Conservation (phyloP, 768 basidiomycete genomes). For the Udeniomyces megalosporus region DNA sequence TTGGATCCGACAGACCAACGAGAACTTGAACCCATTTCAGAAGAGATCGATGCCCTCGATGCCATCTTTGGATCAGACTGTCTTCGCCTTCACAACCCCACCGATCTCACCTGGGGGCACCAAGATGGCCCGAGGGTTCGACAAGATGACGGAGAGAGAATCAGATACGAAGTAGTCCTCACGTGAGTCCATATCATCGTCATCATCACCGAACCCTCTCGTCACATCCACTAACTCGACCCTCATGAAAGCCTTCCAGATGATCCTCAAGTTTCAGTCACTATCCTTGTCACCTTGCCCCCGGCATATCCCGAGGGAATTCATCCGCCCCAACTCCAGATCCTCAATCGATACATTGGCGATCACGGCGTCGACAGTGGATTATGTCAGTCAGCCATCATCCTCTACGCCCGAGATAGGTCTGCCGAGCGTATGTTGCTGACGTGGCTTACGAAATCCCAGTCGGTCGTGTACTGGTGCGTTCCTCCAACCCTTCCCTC, state of each 20-base stretch:
- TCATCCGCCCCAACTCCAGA: constrained; percentile 59
- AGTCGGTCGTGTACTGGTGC: constrained; percentile 42
- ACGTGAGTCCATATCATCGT: constrained; percentile 5
- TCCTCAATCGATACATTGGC: constrained; percentile 68
- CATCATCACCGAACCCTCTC: too few relatives aligned
- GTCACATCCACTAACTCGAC: background rate
- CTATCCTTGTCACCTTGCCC: constrained; percentile 32
- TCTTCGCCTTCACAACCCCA: constrained; percentile 3
- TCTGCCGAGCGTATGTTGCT: too few relatives aligned
- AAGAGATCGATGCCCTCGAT: constrained; percentile 13
- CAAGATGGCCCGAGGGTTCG: background rate
- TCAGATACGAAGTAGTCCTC: constrained; percentile 5
- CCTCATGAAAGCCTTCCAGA: background rate
- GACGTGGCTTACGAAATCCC: too few relatives aligned
- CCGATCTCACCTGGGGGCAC: background rate
- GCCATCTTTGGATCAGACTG: constrained; percentile 11
- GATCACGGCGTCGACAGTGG: constrained; percentile 54
- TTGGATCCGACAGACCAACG: background rate
- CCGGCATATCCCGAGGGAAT: constrained; percentile 44
- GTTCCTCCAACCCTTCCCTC: too few relatives aligned
- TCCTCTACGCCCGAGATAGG: too few relatives aligned
- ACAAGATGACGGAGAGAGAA: background rate
- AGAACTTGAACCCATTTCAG: background rate
- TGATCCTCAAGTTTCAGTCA: constrained; percentile 31
- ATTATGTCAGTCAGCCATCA: constrained; percentile 34